phyloP scores from a whole-genome alignment of 108 stramenopile species.

The Schizochytrium sp. region DNA sequence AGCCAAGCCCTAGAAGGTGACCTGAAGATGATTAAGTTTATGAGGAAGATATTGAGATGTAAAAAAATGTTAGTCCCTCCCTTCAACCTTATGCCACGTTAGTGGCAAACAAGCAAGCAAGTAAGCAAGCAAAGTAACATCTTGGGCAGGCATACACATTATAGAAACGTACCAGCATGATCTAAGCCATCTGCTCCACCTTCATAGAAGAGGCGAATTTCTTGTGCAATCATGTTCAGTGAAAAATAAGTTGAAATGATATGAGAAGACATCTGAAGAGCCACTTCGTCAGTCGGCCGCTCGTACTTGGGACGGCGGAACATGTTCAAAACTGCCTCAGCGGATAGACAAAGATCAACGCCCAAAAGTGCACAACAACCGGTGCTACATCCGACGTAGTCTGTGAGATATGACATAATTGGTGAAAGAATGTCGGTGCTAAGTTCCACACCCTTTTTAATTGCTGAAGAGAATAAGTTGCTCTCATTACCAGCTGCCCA shows the following conservation, averaged over 20 bases:
- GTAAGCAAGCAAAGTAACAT: too few species aligned
- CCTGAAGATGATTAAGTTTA: background rate
- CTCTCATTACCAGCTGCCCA: background rate
- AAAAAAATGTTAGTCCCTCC: too few species aligned
- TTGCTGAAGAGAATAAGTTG: background rate
- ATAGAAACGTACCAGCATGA: background rate
- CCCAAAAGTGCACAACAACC: constrained; percentile 53
- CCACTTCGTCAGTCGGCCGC: constrained; percentile 18
- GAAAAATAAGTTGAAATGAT: background rate
- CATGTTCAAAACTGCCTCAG: background rate
- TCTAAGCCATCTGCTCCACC: constrained; percentile 11
- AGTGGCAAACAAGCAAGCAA: too few species aligned
- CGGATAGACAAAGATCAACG: constrained; percentile 23
- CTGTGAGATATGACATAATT: constrained; percentile 1
- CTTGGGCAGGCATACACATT: too few species aligned
- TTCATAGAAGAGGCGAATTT: background rate
- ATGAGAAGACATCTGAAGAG: constrained; percentile 39
- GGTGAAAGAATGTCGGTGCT: constrained; percentile 15
- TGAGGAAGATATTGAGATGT: too few species aligned
- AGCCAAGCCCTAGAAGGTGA: constrained; percentile 37
- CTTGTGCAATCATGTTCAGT: constrained; percentile 5
- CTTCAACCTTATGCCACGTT: too few species aligned
- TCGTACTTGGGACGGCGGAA: background rate
- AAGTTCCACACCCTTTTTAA: background rate
- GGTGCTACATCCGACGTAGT: constrained; percentile 29